Base-by-base conservation (phyloP, 208 protist genomes). In the Endotrypanum monterogeii region DNA sequence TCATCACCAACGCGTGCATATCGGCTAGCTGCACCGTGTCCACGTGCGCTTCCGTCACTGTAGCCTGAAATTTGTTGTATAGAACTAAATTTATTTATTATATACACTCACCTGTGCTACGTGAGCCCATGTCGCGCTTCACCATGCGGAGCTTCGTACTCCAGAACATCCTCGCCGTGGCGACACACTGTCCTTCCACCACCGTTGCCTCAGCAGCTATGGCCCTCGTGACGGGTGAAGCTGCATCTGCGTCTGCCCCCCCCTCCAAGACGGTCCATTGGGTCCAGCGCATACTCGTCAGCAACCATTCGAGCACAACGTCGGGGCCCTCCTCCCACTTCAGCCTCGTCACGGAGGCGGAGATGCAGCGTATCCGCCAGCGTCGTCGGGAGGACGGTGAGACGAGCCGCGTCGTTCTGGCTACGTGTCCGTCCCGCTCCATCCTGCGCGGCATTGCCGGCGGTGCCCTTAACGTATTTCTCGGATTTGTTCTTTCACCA, bases 161-260 rank as follows among this genome's bases (percentile, higher is more conserved):
- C 48, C 83, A 94, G 60, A 92, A 96, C 75, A 82, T 94, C 46
- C 77, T 72, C 61, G 85, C 91, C 2, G 89, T 96, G 23, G 73
- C 79, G 50, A 71, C 84, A 55, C 87, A 91, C 82, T 80, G 83
- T 66, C 91, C 89, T 35, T 72, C 90, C 28, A 65, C 82, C 18
- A 25, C 76, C 58, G 50, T 88, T 58, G 52, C 86, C 25, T 54
- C 51, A 7, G 76, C 80, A 0, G 80, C 74, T 14, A 20, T 82
- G 44, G 70, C 72, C 4, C 68, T 77, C 16, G 58, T 80, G 46
- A 74, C 69, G n/a, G 56, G 74, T 41, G 72, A 41, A 9, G 5
- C 76, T 0, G 48, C 39, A 1, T n/a, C 60, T 14, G 63, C 74
- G 6, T 41, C 51, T 0, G 37, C 60, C 41, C 35, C 67, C 12